Base-by-base conservation (phyloP, 108 stramenopile genomes). In the Stephanodiscus minutulus region DNA sequence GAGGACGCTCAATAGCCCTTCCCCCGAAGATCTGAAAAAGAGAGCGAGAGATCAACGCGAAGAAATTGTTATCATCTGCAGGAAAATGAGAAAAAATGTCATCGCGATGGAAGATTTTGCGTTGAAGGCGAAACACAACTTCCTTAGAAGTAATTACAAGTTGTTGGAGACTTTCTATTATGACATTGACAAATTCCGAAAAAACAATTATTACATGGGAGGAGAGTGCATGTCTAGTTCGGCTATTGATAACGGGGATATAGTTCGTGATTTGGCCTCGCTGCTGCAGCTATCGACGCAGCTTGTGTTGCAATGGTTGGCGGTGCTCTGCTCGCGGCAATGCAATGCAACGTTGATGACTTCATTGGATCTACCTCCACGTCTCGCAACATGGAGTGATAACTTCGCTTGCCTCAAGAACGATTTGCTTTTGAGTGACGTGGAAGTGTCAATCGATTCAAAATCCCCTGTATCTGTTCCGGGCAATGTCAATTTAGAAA, bases 291-390 rank as follows among this genome's bases (percentile, higher is more conserved):
- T 64, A 28, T 79, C 78, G 3, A 48, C 21, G 5, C 10, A 25
- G n/a, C 65, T 72, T 9, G 17, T 28, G 12, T 68, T 72, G 70
- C 71, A 79, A 61, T 68, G 66, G 78, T 61, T 79, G 28, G 27
- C 67, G 24, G 35, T 67, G 9, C 66, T 79, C 8, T 79, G 71
- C 46, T 55, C 72, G 52, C 66, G 71, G 27, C 71, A 64, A 47
- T 72, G 37, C 56, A 28, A 64, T 5, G 39, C 36, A 11, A 58
- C 55, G 54, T 49, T 37, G 28, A 21, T 12, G 22, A 33, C 59
- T 36, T 36, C 47, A 2, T 68, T 72, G 27, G 61, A 11, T 28
- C 29, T 79, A 15, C 61, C 71, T 53, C 35, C 59, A 36, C 66
- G 71, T 31, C 66, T 79, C 18, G 46, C 72, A 17, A 29, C 59